Base-by-base conservation (phyloP, 1,139 yeast genomes). In the Sugiyamaella paludigena region DNA sequence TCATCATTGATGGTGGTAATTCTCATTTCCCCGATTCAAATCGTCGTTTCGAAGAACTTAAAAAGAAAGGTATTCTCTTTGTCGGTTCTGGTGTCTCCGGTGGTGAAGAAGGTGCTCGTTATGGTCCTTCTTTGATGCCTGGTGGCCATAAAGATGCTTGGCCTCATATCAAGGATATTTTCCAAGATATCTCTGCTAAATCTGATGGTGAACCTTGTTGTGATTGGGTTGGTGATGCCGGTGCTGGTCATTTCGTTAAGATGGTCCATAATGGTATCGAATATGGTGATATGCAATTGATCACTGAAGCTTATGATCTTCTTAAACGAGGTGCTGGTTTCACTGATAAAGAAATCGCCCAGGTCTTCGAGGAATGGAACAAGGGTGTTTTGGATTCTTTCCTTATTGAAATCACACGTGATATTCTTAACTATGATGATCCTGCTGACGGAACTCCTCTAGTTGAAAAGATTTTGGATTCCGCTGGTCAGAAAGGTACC, bases 201-300 rank as follows among this genome's bases (percentile, higher is more conserved):
- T 73, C 95, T 56, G 97, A 92, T 67, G 97, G 96, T 64, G 97
- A 92, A 76, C 96, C 98, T 69, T 92, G 98, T 78, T 92, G 98
- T 77, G 98, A 92, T 81, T 92, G 98, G 98, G 97, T 92, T 65
- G 98, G 98, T 67, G 95, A 91, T 64, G 96, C 95, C 52, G 98
- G 98, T 73, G 83, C 98, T 48, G 98, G 98, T 69, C 98, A 92
- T 77, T 92, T 86, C 77, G 98, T 92, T 70, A 92, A 92, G 81
- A 92, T 92, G 98, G 98, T 92, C 62, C 98, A 92, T 81, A 92
- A 92, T 72, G 98, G 98, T 86, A 92, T 92, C 66, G 98, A 92
- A 76, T 92, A 92, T 74, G 98, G 98, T 82, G 98, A 92, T 76
- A 92, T 92, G 98, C 98, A 92, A 78, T 81, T 92, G 80, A 92